Evolutionary conservation across 345 rosid genomes (phyloP).

Genomic region (Moringa oleifera): DNA sequence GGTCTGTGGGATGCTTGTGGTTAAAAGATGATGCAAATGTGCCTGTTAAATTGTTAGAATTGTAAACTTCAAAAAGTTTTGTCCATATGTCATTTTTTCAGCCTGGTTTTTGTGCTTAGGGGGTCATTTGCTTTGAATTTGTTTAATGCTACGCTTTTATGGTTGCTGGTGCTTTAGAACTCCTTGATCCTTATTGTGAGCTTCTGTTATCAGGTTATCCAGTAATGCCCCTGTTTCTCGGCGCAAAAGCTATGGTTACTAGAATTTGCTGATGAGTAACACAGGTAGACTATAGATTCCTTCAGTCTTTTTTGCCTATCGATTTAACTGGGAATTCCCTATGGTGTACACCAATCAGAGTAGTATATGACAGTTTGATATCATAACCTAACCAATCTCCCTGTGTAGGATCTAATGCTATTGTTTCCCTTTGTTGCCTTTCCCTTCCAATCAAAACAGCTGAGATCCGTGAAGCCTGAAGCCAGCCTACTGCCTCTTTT

Average conservation of each 20-base stretch:
- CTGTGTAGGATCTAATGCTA: slow-evolving; percentile 73
- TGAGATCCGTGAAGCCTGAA: slow-evolving; percentile 87
- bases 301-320: slow-evolving; percentile 15
- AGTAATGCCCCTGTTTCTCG: slow-evolving; percentile 69
- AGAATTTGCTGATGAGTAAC: slow-evolving; percentile 43
- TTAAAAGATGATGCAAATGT: no score
- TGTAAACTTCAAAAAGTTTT: no score
- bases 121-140: not conserved
- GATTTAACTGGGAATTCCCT: slow-evolving; percentile 22
- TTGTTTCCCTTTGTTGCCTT: slow-evolving; percentile 69
- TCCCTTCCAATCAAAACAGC: slow-evolving; percentile 83
- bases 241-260: slow-evolving; percentile 85
- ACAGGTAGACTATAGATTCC: slow-evolving; percentile 40
- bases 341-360: slow-evolving; percentile 25
- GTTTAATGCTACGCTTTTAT: not conserved
- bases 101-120: not conserved
- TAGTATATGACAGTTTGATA: slow-evolving; percentile 35
- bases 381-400: slow-evolving; percentile 52
- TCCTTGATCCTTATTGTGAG: slow-evolving; percentile 24
- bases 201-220: slow-evolving; percentile 78
- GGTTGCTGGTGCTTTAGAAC: slow-evolving; percentile 14
- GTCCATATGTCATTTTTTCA: no score
- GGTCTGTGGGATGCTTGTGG: no score
- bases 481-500: slow-evolving; percentile 73
- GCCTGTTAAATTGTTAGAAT: no score